Evolutionary conservation across 495 filamentous ascomycete species (phyloP), one percentile per base, ranked within the genome.

Genomic region (Lentithecium fluviatile): DNA sequence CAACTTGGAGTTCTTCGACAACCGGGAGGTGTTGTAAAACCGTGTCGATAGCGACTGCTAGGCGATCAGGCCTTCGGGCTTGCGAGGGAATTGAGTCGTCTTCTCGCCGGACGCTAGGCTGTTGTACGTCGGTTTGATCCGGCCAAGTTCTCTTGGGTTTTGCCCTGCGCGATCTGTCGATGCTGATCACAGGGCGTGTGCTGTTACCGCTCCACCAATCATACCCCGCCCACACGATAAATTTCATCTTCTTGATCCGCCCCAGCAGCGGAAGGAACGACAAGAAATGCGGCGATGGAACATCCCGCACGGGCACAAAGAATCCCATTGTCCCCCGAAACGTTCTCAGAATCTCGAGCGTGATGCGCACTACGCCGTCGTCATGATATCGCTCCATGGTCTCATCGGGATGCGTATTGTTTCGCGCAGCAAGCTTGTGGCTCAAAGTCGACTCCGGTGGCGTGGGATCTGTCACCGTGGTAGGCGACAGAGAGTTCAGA

Each of bases 1-100:
- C 52, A 15, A 65, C 29, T 0, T 56, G 20, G 0, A 65, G 26
- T 29, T 60, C 56, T 26, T 65, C 62, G n/a, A 65, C 43, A 0
- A 32, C 6, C 11, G 56, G 56, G 2, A 65, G n/a, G 36, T 56
- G 32, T n/a, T 25, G 26, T 34, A 60, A 11, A 4, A 65, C 13
- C 0, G 8, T 21, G 6, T 45, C 51, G 11, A 65, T 45, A 6
- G 52, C 51, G 11, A 25, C 17, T 1, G 51, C 40, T 6, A 65
- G 24, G 21, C 42, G 32, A n/a, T 65, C 45, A 2, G 50, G 56
- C 34, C 46, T 32, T 4, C n/a, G 4, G 19, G 42, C 21, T 32
- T 32, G 29, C 29, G 36, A 7, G 19, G 13, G 21, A 8, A 7
- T 15, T 19, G 37, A 2, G 45, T 25, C 10, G 2, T n/a, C 29